Conservation (phyloP, 108 stramenopile genomes). For the Tribonema minus region DNA sequence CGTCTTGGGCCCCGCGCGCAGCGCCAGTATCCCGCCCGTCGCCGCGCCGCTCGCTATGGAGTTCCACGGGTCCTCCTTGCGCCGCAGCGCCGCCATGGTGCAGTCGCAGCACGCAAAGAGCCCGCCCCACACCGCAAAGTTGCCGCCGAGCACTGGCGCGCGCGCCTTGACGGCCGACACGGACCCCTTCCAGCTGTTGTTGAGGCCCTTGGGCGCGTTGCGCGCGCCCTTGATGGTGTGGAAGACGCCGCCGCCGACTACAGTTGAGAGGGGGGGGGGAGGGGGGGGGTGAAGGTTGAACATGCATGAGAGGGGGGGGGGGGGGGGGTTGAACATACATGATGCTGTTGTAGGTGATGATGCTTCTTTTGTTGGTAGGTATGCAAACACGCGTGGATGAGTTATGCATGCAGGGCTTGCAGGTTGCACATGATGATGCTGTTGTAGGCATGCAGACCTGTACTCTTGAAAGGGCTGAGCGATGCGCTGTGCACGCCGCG, state of each 20-base stretch:
- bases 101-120: conserved; percentile 96
- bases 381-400: no score
- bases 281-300: no score
- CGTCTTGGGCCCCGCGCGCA: conserved; percentile 89
- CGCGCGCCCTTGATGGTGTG: conserved; percentile 77
- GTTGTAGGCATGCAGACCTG: no score
- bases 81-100: conserved; percentile 77
- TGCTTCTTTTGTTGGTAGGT: no score
- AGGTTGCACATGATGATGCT: no score
- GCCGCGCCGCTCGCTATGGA: conserved; percentile 83
- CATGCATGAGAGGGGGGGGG: no score
- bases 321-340: no score
- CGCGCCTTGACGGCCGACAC: conserved; percentile 76
- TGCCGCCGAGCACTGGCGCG: conserved; percentile 87
- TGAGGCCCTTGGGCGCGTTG: conserved; percentile 52
- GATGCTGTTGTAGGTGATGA: no score
- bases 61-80: conserved; percentile 99
- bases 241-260: conserved; percentile 86
- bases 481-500: no score
- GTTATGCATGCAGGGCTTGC: no score
- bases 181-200: conserved; percentile 68
- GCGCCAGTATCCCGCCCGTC: conserved; percentile 88
- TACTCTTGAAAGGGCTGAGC: no score
- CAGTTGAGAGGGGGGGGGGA: no score
- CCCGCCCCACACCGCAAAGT: conserved; percentile 82